Evolutionary conservation across 2,329 filamentous ascomycete genomes (phyloP).

Genomic region (Calonectria multiphialidica): DNA sequence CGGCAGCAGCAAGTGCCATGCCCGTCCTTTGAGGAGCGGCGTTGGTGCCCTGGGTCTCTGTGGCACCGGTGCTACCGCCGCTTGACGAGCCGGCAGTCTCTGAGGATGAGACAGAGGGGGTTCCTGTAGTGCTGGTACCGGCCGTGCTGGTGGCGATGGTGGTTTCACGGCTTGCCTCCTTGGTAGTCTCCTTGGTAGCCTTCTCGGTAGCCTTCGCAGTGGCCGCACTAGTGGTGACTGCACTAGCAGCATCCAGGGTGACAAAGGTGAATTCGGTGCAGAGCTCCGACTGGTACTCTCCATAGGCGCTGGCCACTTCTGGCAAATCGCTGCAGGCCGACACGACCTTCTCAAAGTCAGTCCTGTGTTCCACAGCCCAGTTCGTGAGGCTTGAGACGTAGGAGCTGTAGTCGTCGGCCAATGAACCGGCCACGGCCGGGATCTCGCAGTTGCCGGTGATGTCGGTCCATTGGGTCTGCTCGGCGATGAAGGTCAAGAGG

Average conservation of each 20-base stretch:
- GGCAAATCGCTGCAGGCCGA: neutral
- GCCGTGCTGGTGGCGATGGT: too few species aligned
- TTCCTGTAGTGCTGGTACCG: neutral
- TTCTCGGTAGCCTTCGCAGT: neutral
- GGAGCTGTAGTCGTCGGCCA: neutral
- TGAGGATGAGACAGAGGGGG: neutral
- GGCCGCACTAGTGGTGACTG: neutral
- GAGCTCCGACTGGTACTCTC: neutral
- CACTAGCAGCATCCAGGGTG: neutral
- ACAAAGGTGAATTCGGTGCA: neutral
- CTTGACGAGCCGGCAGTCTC: neutral
- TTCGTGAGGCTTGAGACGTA: neutral
- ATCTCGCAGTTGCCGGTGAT: neutral
- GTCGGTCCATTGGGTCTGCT: neutral
- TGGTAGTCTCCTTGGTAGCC: neutral
- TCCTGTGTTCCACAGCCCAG: neutral
- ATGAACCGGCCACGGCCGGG: neutral
- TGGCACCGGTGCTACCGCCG: neutral
- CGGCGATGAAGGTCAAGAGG: neutral
- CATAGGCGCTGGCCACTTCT: neutral
- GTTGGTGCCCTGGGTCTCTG: neutral
- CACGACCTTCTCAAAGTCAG: neutral
- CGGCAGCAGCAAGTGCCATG: neutral
- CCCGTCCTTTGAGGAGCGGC: neutral
- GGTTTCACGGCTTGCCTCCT: too few species aligned